A percentile compares a stretch with the other conserved stretches of the same genome.
Evolutionary conservation across 768 basidiomycete genomes (phyloP).

Genomic region (Arthromyces matolae): DNA sequence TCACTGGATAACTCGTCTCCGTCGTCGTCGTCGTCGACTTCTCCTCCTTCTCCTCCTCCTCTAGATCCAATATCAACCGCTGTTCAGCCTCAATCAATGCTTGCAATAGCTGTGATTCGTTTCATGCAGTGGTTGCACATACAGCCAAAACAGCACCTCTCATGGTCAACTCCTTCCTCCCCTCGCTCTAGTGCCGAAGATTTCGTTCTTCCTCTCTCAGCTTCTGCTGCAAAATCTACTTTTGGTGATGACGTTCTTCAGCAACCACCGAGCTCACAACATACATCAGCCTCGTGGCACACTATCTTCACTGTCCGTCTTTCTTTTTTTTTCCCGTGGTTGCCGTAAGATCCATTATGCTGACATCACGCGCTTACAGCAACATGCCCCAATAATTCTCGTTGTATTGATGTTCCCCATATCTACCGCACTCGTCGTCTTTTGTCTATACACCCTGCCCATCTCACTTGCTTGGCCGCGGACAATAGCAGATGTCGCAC

Average conservation of each 20-base stretch:
- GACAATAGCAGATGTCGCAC: conserved; percentile 70
- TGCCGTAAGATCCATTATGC: conserved; percentile 4
- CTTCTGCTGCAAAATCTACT: conserved; percentile 36
- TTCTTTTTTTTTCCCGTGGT: conserved; percentile 1
- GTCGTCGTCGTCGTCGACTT: too few relatives aligned
- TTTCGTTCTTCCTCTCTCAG: conserved; percentile 52
- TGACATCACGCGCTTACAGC: conserved; percentile 13
- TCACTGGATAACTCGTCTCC: too few relatives aligned
- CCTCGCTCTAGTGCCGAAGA: conserved; percentile 41
- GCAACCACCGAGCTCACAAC: conserved; percentile 20
- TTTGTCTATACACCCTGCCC: conserved; percentile 76
- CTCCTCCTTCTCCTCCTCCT: conserved; percentile 16
- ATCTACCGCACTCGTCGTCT: conserved; percentile 64
- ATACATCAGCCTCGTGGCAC: conserved; percentile 23
- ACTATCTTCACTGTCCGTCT: conserved; percentile 30
- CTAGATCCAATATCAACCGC: conserved; percentile 16
- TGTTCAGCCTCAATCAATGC: conserved; percentile 40
- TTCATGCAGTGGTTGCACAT: conserved; percentile 52
- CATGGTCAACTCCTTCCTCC: conserved; percentile 45
- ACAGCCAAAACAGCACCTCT: conserved; percentile 35
- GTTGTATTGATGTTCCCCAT: conserved; percentile 56
- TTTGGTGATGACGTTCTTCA: conserved; percentile 43
- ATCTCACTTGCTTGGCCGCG: conserved; percentile 75
- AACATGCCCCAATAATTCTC: conserved; percentile 19
- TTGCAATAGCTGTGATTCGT: conserved; percentile 46